Evolutionary conservation across 306 rosid genomes (phyloP), one percentile per base, ranked within the genome.

Genomic region (Mimosa pudica): DNA sequence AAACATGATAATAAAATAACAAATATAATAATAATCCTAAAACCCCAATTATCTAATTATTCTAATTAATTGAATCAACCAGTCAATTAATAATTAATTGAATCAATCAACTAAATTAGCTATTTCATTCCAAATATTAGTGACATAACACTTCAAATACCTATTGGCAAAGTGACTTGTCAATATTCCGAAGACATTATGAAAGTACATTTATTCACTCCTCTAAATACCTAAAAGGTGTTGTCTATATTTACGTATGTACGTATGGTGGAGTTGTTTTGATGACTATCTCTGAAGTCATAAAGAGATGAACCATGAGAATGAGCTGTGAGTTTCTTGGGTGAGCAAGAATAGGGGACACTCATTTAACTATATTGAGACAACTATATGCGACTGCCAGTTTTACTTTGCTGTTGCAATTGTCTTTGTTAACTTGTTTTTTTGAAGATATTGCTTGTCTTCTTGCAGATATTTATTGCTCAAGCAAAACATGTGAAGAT

Each of bases 401-500:
- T 52, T 10, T 54, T 66, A 35, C 62, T 70, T 65, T 60, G 76
- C 48, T 52, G 47, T 70, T 42, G 32, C 45, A 24, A 5, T 51
- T 64, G 62, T 11, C 24, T 45, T 42, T 76, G 36, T 24, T 68
- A 32, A 13, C 57, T n/a, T 52, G 49, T 73, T n/a, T 74, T 36
- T 48, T 52, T 55, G 42, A 71, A 65, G 32, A 76, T 81, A 44
- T 86, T 74, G 61, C 77, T 79, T 77, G 63, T 78, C 80, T 83
- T 45, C 67, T 79, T 87, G 80, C 87, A 86, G 92, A 62, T 74
- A 77, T 82, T 33, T 90, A 85, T 62, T 63, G 72, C 38, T 45
- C 63, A 48, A 35, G 80, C 76, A 91, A 86, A 74, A 82, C 87
- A 30, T 94, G 96, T 94, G 94, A 94, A 84, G 96, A 89, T 67